A percentile compares a stretch with the other conserved stretches of the same genome.
Conservation (phyloP, 169 alveolate genomes). For the Plasmodium vivax region DNA sequence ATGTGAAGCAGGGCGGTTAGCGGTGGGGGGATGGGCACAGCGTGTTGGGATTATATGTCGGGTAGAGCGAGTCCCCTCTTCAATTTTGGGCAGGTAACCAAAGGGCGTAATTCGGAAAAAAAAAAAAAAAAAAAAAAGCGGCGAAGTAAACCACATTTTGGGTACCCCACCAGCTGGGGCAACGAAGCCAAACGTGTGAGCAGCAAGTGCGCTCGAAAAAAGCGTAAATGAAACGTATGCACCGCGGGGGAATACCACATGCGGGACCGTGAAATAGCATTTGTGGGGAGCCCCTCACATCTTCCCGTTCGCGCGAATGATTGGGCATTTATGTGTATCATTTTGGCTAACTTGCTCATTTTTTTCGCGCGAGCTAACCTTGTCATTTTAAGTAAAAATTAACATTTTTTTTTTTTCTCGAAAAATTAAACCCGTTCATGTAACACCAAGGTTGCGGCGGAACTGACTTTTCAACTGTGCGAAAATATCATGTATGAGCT, state of each 20-base stretch:
- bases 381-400: neutral
- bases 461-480: neutral
- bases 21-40: neutral
- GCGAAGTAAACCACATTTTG: neutral
- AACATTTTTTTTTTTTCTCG: neutral
- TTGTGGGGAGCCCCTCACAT: neutral
- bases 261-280: neutral
- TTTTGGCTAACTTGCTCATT: neutral
- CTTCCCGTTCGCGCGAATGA: neutral
- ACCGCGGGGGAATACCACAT: neutral
- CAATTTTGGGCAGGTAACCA: neutral
- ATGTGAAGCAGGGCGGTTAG: constrained; percentile 17
- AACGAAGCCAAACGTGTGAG: neutral
- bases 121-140: neutral
- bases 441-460: neutral
- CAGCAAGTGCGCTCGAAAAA: neutral
- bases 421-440: neutral
- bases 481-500: neutral
- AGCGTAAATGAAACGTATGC: neutral
- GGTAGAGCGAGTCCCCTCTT: neutral
- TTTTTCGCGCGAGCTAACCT: neutral
- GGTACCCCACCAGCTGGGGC: neutral
- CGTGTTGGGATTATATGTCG: neutral
- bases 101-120: neutral
- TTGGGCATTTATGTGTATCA: neutral